Evolutionary conservation across 1,284 basidiomycete species (phyloP), one percentile per base, ranked within the genome.

Genomic region (Tremellales sp.): DNA sequence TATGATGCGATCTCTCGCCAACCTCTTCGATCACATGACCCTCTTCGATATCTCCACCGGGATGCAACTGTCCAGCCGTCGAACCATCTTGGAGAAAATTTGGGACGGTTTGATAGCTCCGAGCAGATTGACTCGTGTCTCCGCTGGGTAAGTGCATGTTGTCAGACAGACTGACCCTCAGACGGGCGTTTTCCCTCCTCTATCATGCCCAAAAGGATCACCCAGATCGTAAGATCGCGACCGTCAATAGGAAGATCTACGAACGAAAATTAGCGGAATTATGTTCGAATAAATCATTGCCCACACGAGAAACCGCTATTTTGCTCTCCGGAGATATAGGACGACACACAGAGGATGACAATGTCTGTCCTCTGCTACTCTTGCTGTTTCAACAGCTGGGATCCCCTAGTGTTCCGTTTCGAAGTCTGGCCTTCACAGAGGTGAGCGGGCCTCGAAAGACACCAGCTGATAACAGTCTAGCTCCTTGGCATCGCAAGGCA

Each of bases 351-450:
- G 74, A 78, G 28, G 57, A 71, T 1, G 77, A 81, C 28, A 64
- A 82, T 9, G 70, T 88, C 16, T 79, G 81, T 7, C 79, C 80
- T 42, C 77, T 80, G 5, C 65, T 91, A 3, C 81, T 78, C 48
- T 77, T 82, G 33, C 70, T 92, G 3, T 76, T 88, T n/a, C 75
- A 78, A 6, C 83, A 85, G 50, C 71, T 92, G 1, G 85, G 82
- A 1, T 77, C 81, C 40, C 64, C 74, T 14, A 87, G 83, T 55
- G 79, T 81, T 3, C 76, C 87, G 1, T 58, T 91, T 13, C 81
- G 79, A 60, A 84, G 84, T 25, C 75, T 80, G 5, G 85, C 86
- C 1, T 82, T 79, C 51, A 77, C 80, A 60, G 84, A 90, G 75
- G 86, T 84, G 56, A 50, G 76, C 61, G 2, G n/a, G n/a, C n/a